A percentile compares a stretch with the other conserved stretches of the same genome.
These are phyloP conservation scores for Starmerella apis DNA, from an alignment of 805 yeast genomes.

Conservation along the genomic window DNA sequence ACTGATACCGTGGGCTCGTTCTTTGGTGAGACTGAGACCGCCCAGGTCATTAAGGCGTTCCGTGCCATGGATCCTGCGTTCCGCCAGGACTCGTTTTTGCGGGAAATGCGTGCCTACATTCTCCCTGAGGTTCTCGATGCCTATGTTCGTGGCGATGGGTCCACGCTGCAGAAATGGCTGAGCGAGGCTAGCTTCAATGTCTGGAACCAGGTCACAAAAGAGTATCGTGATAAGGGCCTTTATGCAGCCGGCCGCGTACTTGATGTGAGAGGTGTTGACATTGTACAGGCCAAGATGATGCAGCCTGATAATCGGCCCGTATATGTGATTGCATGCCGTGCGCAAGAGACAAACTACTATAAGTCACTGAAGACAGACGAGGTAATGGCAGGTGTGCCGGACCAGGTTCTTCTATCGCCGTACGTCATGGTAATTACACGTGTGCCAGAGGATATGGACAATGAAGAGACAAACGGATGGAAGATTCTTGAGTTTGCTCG, in stretches of 20 bases:
- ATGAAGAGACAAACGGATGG: conserved; percentile 94
- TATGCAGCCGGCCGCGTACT: conserved; percentile 84
- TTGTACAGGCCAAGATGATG: conserved; percentile 73
- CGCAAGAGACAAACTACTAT: conserved; percentile 86
- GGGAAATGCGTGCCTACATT: conserved; percentile 79
- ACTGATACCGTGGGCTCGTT: conserved; percentile 73
- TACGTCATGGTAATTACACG: conserved; percentile 94
- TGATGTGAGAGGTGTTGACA: conserved; percentile 91
- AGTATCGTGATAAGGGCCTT: conserved; percentile 78
- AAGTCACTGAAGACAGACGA: conserved; percentile 87
- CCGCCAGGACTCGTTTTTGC: conserved; percentile 64
- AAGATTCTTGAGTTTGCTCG: conserved; percentile 86
- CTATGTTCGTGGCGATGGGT: conserved; percentile 81
- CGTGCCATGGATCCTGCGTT: conserved; percentile 84
- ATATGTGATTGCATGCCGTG: conserved; percentile 85
- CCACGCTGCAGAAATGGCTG: conserved; percentile 76
- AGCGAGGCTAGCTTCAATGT: conserved; percentile 95
- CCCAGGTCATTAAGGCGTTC: conserved; percentile 78
- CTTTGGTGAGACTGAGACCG: conserved; percentile 93
- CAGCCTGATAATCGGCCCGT: conserved; percentile 92
- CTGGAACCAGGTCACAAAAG: conserved; percentile 87
- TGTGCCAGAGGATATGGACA: conserved; percentile 81
- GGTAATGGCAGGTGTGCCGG: conserved; percentile 91
- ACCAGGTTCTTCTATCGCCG: conserved; percentile 82
- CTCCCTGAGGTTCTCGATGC: conserved; percentile 95